These are phyloP conservation scores for Asterella californica DNA, from an alignment of 225 moss, liverwort and hornwort species.

Conservation along the genomic window DNA sequence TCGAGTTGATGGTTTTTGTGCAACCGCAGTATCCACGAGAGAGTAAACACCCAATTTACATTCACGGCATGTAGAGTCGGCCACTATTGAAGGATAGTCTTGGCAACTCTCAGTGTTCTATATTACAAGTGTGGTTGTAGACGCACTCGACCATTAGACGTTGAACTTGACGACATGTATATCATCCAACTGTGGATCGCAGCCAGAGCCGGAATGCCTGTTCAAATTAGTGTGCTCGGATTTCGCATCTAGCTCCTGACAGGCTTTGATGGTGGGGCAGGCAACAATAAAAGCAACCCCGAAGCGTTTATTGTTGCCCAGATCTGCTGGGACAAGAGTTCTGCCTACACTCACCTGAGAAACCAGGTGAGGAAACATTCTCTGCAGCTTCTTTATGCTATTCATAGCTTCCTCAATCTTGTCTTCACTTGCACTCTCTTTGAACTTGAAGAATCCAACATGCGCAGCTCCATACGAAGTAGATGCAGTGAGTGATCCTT, in stretches of 20 bases:
- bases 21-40: no score
- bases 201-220: background rate
- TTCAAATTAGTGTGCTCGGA: conserved; percentile 7
- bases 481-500: background rate
- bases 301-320: background rate
- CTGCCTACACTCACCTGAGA: conserved; percentile 10
- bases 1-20: no score
- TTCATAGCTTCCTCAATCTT: background rate
- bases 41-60: no score
- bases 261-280: conserved; percentile 8
- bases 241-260: conserved; percentile 12
- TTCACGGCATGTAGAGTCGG: no score
- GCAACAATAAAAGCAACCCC: conserved; percentile 5
- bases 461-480: conserved; percentile 5
- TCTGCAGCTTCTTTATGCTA: background rate
- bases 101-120: no score
- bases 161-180: conserved; percentile 15
- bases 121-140: background rate
- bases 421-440: background rate
- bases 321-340: conserved; percentile 6
- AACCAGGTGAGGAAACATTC: conserved; percentile 4
- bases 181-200: conserved; percentile 7
- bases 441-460: conserved; percentile 12
- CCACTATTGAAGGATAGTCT: no score
- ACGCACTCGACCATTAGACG: background rate